Evolutionary conservation across 495 filamentous ascomycete species (phyloP).

Genomic region (Achaetomiella virescens): DNA sequence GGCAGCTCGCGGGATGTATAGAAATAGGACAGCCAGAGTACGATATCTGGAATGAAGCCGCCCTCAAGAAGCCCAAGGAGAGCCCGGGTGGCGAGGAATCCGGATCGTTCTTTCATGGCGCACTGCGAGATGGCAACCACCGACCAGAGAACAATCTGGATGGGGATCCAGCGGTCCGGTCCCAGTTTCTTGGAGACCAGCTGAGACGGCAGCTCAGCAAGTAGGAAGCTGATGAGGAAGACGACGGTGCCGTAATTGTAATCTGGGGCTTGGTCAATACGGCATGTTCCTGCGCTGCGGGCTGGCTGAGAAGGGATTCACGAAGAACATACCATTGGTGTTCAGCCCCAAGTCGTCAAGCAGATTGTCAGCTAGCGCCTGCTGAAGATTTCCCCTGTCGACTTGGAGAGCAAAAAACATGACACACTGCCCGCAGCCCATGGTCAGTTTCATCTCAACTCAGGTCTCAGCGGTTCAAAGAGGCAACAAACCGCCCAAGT

Average conservation of each 20-base stretch:
- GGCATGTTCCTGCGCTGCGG: too few species aligned
- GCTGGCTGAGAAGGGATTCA: neutral
- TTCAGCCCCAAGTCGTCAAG: constrained; percentile 47
- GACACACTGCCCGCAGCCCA: constrained; percentile 22
- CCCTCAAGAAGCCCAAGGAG: constrained; percentile 60
- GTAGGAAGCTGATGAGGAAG: constrained; percentile 60
- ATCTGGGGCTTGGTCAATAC: constrained; percentile 24
- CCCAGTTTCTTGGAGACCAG: constrained; percentile 67
- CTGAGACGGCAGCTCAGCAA: constrained; percentile 70
- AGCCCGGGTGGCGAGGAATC: constrained; percentile 55
- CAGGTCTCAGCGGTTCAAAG: neutral
- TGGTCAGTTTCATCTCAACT: neutral
- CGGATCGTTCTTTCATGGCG: constrained; percentile 47
- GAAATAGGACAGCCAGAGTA: constrained; percentile 66
- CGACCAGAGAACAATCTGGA: constrained; percentile 74
- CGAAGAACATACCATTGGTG: constrained; percentile 42
- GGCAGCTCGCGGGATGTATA: constrained; percentile 63
- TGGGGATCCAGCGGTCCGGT: constrained; percentile 74
- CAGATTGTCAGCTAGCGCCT: constrained; percentile 52
- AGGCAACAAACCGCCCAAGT: constrained; percentile 42
- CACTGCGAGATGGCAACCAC: constrained; percentile 63
- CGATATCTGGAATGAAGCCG: constrained; percentile 50
- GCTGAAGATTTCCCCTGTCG: constrained; percentile 50
- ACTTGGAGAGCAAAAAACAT: constrained; percentile 55
- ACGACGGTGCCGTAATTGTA: constrained; percentile 75